Conservation (phyloP, 2,329 filamentous ascomycete species). For the Paramyrothecium sp. region DNA sequence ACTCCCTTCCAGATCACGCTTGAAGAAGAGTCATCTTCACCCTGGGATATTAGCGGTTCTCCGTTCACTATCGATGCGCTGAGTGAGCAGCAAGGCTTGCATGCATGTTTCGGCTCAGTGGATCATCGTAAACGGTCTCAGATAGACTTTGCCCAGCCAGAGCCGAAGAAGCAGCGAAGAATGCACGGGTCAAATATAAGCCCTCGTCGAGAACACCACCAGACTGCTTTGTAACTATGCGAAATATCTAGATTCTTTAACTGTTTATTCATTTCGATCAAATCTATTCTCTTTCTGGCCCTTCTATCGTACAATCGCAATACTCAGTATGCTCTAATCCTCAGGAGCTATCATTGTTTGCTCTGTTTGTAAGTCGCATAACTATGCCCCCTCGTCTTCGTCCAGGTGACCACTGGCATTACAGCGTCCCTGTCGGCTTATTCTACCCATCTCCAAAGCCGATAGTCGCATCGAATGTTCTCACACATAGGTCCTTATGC, state of each 20-base stretch:
- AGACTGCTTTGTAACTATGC: not conserved
- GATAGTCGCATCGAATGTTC: no score
- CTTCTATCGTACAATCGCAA: not conserved
- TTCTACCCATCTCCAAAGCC: not conserved
- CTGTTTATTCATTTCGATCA: not conserved
- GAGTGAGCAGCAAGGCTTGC: not conserved
- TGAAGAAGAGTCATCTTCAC: not conserved
- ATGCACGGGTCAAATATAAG: not conserved
- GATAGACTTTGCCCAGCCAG: not conserved
- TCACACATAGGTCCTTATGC: no score
- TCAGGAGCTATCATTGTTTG: not conserved
- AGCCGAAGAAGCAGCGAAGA: not conserved
- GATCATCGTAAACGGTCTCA: not conserved
- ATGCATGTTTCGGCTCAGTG: not conserved
- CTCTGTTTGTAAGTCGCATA: not conserved
- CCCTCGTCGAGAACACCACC: not conserved
- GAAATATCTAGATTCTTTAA: not conserved
- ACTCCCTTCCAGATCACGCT: not conserved
- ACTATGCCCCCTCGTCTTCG: not conserved
- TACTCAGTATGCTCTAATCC: not conserved
- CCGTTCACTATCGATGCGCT: not conserved
- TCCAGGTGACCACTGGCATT: not conserved
- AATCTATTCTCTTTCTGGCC: not conserved
- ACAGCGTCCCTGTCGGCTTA: not conserved
- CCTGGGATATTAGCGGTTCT: not conserved